Conservation (phyloP, 2,329 filamentous ascomycete genomes). For the Claviceps purpurea region DNA sequence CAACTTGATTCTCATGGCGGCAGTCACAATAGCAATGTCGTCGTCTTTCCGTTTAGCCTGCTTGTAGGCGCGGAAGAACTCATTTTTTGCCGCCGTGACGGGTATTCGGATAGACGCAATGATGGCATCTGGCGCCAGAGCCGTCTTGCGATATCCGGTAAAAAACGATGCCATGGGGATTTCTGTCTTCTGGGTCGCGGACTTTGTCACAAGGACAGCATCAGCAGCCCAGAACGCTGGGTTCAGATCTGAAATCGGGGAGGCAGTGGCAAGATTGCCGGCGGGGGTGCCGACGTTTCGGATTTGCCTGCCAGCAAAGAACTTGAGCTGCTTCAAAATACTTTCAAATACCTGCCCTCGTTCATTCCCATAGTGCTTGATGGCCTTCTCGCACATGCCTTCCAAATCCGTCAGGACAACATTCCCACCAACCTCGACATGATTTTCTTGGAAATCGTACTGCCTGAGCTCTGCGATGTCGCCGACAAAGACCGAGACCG, state of each 20-base stretch:
- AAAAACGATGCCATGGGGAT: slow-evolving; percentile 93
- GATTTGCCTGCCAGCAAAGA: slow-evolving; percentile 91
- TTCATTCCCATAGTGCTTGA: slow-evolving; percentile 60
- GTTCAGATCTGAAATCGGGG: slow-evolving; percentile 92
- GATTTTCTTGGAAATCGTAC: slow-evolving; percentile 64
- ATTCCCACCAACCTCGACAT: slow-evolving; percentile 88
- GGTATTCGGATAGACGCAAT: slow-evolving; percentile 84
- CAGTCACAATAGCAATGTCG: slow-evolving; percentile 94
- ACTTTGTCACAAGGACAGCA: slow-evolving; percentile 69
- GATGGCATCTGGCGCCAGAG: slow-evolving; percentile 66
- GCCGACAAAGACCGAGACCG: slow-evolving; percentile 79
- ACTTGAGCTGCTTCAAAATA: slow-evolving; percentile 85
- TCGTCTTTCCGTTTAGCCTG: slow-evolving; percentile 96
- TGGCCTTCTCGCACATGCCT: slow-evolving; percentile 64
- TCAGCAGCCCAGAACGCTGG: slow-evolving; percentile 85
- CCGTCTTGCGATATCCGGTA: slow-evolving; percentile 77
- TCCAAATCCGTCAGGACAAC: slow-evolving; percentile 87
- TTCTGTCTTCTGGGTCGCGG: slow-evolving; percentile 56
- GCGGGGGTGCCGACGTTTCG: slow-evolving; percentile 95
- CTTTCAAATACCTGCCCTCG: slow-evolving; percentile 74
- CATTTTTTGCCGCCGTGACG: slow-evolving; percentile 56
- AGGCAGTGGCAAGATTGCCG: slow-evolving; percentile 86
- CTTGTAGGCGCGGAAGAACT: slow-evolving; percentile 85
- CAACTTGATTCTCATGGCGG: slow-evolving; percentile 64
- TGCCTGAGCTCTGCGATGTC: slow-evolving; percentile 83